These are phyloP conservation scores for Erythrophleum ivorense DNA, from an alignment of 331 rosid species.

Conservation along the genomic window DNA sequence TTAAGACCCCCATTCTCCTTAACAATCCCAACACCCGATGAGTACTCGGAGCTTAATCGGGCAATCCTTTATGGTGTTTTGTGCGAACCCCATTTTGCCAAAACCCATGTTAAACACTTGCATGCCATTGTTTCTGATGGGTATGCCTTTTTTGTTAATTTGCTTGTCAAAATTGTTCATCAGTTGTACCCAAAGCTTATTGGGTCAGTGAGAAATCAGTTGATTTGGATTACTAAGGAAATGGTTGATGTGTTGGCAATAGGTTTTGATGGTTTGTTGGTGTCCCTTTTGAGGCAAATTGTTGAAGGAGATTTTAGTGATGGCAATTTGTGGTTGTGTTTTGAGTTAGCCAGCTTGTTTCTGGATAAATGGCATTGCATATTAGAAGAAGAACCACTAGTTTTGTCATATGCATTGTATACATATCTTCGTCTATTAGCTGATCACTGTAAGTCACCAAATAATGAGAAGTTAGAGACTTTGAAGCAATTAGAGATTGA, in stretches of 20 bases:
- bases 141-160: slow-evolving; percentile 48
- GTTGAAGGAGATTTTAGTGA: slow-evolving; percentile 65
- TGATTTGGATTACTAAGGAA: slow-evolving; percentile 58
- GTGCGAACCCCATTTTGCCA: slow-evolving; percentile 59
- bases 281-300: slow-evolving; percentile 70
- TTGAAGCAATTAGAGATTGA: slow-evolving; percentile 63
- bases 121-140: slow-evolving; percentile 77
- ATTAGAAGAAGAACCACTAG: slow-evolving; percentile 57
- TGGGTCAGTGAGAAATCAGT: slow-evolving; percentile 50
- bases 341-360: slow-evolving; percentile 55
- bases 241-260: slow-evolving; percentile 60
- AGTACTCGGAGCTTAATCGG: slow-evolving; percentile 58
- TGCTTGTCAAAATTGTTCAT: slow-evolving; percentile 47
- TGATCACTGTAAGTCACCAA: slow-evolving; percentile 57
- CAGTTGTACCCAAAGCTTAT: slow-evolving; percentile 63
- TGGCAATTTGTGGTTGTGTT: slow-evolving; percentile 64
- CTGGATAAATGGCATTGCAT: slow-evolving; percentile 50
- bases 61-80: slow-evolving; percentile 67
- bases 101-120: slow-evolving; percentile 71
- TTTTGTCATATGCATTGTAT: slow-evolving; percentile 64
- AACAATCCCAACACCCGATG: slow-evolving; percentile 54
- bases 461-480: slow-evolving; percentile 49
- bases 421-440: slow-evolving; percentile 66
- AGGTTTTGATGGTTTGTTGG: slow-evolving; percentile 57
- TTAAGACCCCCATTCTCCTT: slow-evolving; percentile 70